phyloP scores from a whole-genome alignment of 345 rosid species.

The Garcia nutans region DNA sequence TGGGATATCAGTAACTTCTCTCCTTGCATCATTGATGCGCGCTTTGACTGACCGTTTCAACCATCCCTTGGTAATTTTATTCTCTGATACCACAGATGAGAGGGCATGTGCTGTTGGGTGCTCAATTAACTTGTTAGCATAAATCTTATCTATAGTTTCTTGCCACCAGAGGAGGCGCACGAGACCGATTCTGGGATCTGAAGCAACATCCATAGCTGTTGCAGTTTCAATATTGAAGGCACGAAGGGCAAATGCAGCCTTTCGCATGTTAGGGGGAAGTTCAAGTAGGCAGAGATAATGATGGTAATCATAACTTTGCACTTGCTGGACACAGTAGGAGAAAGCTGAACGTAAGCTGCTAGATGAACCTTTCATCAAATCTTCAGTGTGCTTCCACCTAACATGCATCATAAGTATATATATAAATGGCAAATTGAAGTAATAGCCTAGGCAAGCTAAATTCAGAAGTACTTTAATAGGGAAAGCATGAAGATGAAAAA shows the following conservation, averaged over 20 bases:
- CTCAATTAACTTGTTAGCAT: conserved; percentile 57
- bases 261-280: conserved; percentile 73
- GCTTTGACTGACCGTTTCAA: conserved; percentile 85
- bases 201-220: conserved; percentile 91
- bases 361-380: conserved; percentile 60
- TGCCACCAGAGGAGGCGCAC: conserved; percentile 97
- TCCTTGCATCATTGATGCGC: conserved; percentile 68
- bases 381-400: conserved; percentile 24
- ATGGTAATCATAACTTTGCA: conserved; percentile 86
- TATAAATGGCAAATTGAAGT: background rate
- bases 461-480: background rate
- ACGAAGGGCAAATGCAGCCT: conserved; percentile 86
- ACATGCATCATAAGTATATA: conserved; percentile 9
- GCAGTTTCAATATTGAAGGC: conserved; percentile 94
- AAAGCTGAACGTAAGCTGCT: conserved; percentile 65
- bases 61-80: conserved; percentile 75
- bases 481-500: background rate
- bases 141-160: conserved; percentile 86
- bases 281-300: conserved; percentile 96
- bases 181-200: conserved; percentile 85
- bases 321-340: conserved; percentile 84
- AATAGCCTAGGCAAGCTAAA: background rate
- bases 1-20: conserved; percentile 63
- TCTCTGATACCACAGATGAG: conserved; percentile 63
- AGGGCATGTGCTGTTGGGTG: conserved; percentile 83